Evolutionary conservation across 257 asterid species (phyloP), one percentile per base, ranked within the genome.

Genomic region (Parsonsia alboflavescens): DNA sequence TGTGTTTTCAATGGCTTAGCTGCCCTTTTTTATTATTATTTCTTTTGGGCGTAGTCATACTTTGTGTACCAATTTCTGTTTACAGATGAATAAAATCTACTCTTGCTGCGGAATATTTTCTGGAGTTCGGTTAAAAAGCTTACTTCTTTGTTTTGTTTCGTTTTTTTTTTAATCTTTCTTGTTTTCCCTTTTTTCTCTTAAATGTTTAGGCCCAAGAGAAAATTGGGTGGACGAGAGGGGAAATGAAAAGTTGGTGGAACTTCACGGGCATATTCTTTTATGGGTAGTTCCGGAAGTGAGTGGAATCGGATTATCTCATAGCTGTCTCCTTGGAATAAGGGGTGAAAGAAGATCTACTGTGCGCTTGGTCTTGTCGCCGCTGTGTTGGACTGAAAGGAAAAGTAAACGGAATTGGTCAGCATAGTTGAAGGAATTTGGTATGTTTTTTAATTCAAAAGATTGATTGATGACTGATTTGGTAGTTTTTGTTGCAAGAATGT

Each of bases 261-360:
- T 76, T 59, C 71, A 75, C 21, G 41, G 56, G 71, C 28, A 70
- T 76, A n/a, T 59, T 46, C 45, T 64, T 74, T 50, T 52, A 64
- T 50, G 45, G 72, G 56, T 49, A 12, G 49, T 52, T 65, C 13
- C 44, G 66, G 11, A 50, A 61, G 54, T 50, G 72, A 53, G 64
- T 57, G 10, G 6, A 5, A 36, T 26, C 57, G 30, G 24, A 19
- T 22, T 24, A 3, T 21, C 49, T 24, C 10, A n/a, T 72, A 22
- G 42, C 16, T 57, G 68, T 72, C 56, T 56, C 54, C 50, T 39
- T 21, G 58, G 50, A 24, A 72, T 33, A 57, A n/a, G 62, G 15
- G 68, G 52, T 57, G 7, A 15, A 56, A 26, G 49, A 7, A 21
- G 19, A 49, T 56, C n/a, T 42, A 28, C 26, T 11, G 28, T 57